Conservation (phyloP, 129 eudicot species). For the Tanacetum coccineum region DNA sequence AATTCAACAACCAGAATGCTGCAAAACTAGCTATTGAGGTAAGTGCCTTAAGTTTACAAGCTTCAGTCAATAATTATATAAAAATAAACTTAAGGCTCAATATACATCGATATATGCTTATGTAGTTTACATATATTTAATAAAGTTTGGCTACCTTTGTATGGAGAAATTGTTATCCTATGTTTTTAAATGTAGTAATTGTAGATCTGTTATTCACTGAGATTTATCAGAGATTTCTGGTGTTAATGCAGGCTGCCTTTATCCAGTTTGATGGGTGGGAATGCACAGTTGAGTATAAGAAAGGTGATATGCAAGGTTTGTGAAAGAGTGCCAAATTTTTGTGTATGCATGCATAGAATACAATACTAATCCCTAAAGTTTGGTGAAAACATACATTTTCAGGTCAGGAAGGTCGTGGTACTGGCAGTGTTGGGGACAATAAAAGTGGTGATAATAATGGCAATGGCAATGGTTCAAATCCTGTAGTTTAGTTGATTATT, state of each 20-base stretch:
- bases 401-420: neutral
- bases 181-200: neutral
- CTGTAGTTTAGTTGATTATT: too few relatives aligned
- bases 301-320: neutral
- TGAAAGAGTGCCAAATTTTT: conserved; percentile 8
- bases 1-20: conserved; percentile 18
- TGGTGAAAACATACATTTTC: neutral
- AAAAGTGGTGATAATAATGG: neutral
- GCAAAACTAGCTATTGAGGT: conserved; percentile 27
- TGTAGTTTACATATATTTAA: neutral
- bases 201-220: too few relatives aligned
- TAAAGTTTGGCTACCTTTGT: too few relatives aligned
- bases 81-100: neutral
- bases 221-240: neutral
- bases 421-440: too few relatives aligned
- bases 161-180: neutral
- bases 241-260: conserved; percentile 3
- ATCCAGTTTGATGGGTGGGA: conserved; percentile 11
- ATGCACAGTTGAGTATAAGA: conserved; percentile 11
- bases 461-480: neutral
- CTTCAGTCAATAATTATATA: neutral
- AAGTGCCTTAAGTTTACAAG: neutral
- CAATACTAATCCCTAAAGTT: neutral
- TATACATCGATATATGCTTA: neutral
- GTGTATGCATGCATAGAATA: neutral